Evolutionary conservation across 1,139 yeast species (phyloP).

Genomic region (Hemisphaericaspora subhashii): DNA sequence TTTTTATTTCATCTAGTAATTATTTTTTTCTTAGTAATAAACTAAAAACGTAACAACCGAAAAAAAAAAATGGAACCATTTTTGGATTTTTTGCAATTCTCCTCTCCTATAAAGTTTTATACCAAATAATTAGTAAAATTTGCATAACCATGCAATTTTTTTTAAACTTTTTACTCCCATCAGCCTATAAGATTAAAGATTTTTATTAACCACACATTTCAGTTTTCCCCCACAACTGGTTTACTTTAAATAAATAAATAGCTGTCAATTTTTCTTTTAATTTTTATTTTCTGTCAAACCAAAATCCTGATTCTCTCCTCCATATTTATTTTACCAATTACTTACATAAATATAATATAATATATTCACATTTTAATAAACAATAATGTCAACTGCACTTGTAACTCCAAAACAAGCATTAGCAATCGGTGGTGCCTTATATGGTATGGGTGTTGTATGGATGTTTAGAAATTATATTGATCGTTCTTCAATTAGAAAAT

Average conservation of each 20-base stretch:
- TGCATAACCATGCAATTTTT: neutral
- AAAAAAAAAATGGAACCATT: conserved; percentile 3
- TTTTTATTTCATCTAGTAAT: neutral
- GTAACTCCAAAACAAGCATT: conserved; percentile 32
- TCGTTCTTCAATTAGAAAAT: conserved; percentile 30
- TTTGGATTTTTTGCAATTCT: neutral
- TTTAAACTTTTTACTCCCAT: neutral
- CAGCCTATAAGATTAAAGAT: neutral
- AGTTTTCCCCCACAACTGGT: too few species aligned
- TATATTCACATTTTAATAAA: too few species aligned
- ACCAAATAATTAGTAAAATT: neutral
- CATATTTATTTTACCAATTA: too few species aligned
- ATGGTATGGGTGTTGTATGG: conserved; percentile 35
- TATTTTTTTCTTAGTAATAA: neutral
- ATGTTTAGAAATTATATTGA: conserved; percentile 38
- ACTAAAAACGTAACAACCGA: neutral
- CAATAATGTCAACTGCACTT: conserved; percentile 4
- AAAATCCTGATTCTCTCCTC: too few species aligned
- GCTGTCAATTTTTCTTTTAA: too few species aligned
- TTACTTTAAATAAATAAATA: too few species aligned
- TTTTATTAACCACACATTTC: too few species aligned
- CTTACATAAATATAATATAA: neutral
- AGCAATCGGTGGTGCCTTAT: conserved; percentile 34
- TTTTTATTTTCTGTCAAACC: too few species aligned
- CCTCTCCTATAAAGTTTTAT: too few species aligned